These are phyloP conservation scores for Serendipita sp. DNA, from an alignment of 768 basidiomycete genomes.

Conservation along the genomic window DNA sequence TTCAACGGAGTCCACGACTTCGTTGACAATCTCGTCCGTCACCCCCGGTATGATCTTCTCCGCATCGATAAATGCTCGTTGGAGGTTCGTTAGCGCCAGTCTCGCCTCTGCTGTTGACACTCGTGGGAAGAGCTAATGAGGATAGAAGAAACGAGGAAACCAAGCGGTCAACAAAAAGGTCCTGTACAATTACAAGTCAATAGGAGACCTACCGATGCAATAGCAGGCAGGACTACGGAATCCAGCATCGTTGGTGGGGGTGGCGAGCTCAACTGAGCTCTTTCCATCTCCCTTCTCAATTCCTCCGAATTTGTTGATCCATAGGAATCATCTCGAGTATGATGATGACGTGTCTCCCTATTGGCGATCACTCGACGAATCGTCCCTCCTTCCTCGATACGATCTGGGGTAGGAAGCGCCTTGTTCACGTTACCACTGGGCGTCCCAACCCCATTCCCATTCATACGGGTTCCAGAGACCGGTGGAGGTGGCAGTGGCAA, in stretches of 20 bases:
- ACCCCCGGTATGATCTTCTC: conserved; percentile 93
- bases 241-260: conserved; percentile 69
- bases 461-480: neutral
- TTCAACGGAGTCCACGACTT: conserved; percentile 85
- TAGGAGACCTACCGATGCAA: conserved; percentile 54
- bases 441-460: neutral
- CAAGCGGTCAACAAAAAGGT: neutral
- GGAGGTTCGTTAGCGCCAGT: conserved; percentile 66
- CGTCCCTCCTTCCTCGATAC: neutral
- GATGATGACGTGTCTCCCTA: neutral
- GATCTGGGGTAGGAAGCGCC: conserved; percentile 1
- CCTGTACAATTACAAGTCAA: conserved; percentile 15
- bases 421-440: neutral
- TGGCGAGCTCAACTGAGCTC: conserved; percentile 1
- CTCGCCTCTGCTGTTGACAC: conserved; percentile 87
- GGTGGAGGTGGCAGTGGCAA: neutral
- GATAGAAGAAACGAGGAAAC: neutral
- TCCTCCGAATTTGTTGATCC: conserved; percentile 7
- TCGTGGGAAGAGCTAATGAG: conserved; percentile 64
- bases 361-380: neutral
- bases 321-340: neutral
- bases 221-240: conserved; percentile 88
- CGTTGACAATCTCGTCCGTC: conserved; percentile 79
- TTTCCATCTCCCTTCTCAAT: conserved; percentile 15
- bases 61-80: conserved; percentile 86